Percentiles rank a stretch among this genome's conserved stretches.
phyloP scores from a whole-genome alignment of 2,329 filamentous ascomycete genomes.

The Aspergillus proliferans region DNA sequence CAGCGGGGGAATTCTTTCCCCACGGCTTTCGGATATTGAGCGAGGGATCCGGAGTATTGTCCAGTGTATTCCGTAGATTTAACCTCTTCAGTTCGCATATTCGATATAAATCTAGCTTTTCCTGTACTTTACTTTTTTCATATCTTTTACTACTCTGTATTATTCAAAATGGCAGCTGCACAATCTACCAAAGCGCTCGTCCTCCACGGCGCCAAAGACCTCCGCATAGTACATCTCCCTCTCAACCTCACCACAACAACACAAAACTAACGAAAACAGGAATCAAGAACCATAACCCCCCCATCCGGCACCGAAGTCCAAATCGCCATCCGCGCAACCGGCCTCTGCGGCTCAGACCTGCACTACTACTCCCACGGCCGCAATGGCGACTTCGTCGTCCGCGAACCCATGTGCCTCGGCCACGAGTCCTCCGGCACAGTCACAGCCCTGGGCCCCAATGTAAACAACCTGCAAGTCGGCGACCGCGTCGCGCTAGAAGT shows the following conservation, averaged over 20 bases:
- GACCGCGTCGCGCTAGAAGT: constrained; percentile 92
- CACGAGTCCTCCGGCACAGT: constrained; percentile 76
- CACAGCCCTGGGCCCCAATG: constrained; percentile 60
- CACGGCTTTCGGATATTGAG: constrained; percentile 7
- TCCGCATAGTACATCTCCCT: constrained; percentile 47
- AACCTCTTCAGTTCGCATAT: background rate
- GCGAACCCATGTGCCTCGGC: constrained; percentile 73
- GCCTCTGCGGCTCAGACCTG: constrained; percentile 65
- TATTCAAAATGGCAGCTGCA: constrained; percentile 14
- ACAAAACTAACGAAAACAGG: constrained; percentile 35
- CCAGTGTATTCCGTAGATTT: background rate
- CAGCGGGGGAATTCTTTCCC: constrained; percentile 3
- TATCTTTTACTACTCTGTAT: constrained; percentile 4
- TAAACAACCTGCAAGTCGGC: constrained; percentile 59
- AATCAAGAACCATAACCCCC: constrained; percentile 44
- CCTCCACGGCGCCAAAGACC: constrained; percentile 56
- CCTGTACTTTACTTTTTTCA: background rate
- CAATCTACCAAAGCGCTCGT: constrained; percentile 40
- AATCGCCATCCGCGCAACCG: constrained; percentile 58
- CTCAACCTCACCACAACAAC: background rate
- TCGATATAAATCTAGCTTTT: background rate
- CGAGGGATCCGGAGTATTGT: background rate
- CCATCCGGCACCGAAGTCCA: constrained; percentile 54
- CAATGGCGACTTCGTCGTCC: constrained; percentile 79
- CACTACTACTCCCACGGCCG: constrained; percentile 85